phyloP scores from a whole-genome alignment of 2,329 filamentous ascomycete genomes.

The Aspergillus nomiae region DNA sequence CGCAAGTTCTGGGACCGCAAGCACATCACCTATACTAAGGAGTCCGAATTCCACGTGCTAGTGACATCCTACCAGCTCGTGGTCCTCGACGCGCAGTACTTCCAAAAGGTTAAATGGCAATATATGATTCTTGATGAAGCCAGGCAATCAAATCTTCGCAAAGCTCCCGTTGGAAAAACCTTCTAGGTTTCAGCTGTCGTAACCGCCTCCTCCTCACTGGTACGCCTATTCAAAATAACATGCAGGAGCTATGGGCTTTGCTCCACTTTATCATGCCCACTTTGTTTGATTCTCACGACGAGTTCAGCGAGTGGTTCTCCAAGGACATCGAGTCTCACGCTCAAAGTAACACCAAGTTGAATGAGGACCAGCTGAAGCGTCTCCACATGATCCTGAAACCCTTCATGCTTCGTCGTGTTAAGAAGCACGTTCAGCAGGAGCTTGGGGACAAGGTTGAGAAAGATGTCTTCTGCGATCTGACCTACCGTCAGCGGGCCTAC shows the following conservation, averaged over 20 bases:
- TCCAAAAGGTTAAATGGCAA: constrained; percentile 99
- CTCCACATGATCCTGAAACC: constrained; percentile 99
- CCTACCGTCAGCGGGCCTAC: constrained; percentile 91
- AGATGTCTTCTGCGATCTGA: constrained; percentile 95
- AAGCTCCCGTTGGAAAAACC: constrained; percentile 94
- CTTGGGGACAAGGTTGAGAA: constrained; percentile 97
- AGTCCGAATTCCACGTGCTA: constrained; percentile 92
- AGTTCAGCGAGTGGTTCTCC: constrained; percentile 57
- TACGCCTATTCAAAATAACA: constrained; percentile 99
- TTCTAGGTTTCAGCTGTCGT: constrained; percentile 91
- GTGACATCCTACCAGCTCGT: constrained; percentile 97
- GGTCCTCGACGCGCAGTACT: constrained; percentile 93
- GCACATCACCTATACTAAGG: constrained; percentile 90
- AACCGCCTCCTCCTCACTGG: constrained; percentile 92
- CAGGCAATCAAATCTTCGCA: constrained; percentile 98
- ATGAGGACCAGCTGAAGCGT: constrained; percentile 95
- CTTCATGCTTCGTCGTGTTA: constrained; percentile 99
- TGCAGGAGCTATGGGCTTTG: constrained; percentile 97
- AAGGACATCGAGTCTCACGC: constrained; percentile 89
- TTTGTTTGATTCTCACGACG: constrained; percentile 70
- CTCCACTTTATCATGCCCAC: constrained; percentile 99
- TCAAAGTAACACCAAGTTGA: constrained; percentile 98
- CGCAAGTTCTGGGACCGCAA: constrained; percentile 99
- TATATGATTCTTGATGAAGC: constrained; percentile 99
- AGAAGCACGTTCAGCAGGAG: constrained; percentile 99